Evolutionary conservation across 306 rosid species (phyloP), one percentile per base, ranked within the genome.

Genomic region (Lagenaria siceraria): DNA sequence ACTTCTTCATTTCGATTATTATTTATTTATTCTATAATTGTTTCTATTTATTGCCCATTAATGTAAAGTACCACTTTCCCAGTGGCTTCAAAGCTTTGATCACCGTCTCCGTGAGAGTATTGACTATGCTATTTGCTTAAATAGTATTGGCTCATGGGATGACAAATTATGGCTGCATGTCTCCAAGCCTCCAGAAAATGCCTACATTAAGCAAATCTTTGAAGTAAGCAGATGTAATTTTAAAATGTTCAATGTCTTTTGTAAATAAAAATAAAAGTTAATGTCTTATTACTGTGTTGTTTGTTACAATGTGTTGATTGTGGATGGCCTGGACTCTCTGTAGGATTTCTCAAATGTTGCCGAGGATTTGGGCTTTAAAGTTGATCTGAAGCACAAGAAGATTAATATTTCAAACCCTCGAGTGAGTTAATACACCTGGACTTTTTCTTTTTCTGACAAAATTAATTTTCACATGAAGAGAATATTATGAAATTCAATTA

Each of bases 11-110:
- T 19, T 52, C 74, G 12, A 48, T 56, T 68, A 42, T 5, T 58
- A 22, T 22, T n/a, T 55, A 21, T 35, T 19, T 64, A 2, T 14
- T 15, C 29, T 6, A 36, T 61, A 75, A 33, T 79, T 56, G 68
- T 33, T 54, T 63, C 36, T 31, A 58, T 25, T 60, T 55, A 65
- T 61, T 80, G 25, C 54, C 76, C 79, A 14, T 65, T 42, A 48
- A 81, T 85, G 75, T 33, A 77, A 25, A 40, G 6, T 63, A 60
- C 78, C 60, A 11, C 61, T 81, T 71, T 82, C 83, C 40, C 90
- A 95, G 99, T 96, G 99, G 99, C 97, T 96, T 79, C 92, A 87
- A 58, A 90, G 98, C 87, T 88, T 96, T 29, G 99, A 96, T 81
- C 97, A 92, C 85, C 98, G 99, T 18, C 71, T 92, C 77, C 96